Conservation (phyloP, 371 early-diverging fungal species). For the Mucor racemosus region DNA sequence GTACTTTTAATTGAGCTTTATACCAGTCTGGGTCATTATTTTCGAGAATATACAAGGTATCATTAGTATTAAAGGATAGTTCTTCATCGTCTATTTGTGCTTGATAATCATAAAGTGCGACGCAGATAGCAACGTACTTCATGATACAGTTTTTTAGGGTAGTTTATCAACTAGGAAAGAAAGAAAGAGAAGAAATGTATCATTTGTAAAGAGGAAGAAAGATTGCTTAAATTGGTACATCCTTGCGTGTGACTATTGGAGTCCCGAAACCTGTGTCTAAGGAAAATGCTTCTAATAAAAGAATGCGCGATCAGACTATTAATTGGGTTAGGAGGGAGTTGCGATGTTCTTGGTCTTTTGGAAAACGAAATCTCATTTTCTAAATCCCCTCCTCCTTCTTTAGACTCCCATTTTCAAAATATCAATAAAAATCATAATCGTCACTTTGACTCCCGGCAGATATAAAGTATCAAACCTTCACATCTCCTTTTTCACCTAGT, state of each 20-base stretch:
- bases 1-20: slow-evolving; percentile 69
- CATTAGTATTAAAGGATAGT: slow-evolving; percentile 78
- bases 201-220: neutral
- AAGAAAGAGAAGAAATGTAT: slow-evolving; percentile 1
- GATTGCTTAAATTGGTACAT: slow-evolving; percentile 11
- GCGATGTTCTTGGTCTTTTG: too few relatives aligned
- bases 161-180: neutral
- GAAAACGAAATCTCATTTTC: too few relatives aligned
- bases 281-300: neutral
- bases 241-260: neutral
- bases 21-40: slow-evolving; percentile 77
- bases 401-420: too few relatives aligned
- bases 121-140: slow-evolving; percentile 50
- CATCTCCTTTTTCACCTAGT: too few relatives aligned
- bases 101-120: slow-evolving; percentile 77
- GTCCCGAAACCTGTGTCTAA: neutral
- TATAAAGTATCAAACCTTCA: too few relatives aligned
- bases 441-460: too few relatives aligned
- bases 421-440: too few relatives aligned
- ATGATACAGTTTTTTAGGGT: slow-evolving; percentile 16
- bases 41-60: slow-evolving; percentile 73
- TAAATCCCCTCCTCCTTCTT: too few relatives aligned
- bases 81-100: slow-evolving; percentile 82
- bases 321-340: neutral
- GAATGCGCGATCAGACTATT: slow-evolving; percentile 1